Conservation (phyloP, 139 green algal genomes). For the Pseudopediastrum boryanum region DNA sequence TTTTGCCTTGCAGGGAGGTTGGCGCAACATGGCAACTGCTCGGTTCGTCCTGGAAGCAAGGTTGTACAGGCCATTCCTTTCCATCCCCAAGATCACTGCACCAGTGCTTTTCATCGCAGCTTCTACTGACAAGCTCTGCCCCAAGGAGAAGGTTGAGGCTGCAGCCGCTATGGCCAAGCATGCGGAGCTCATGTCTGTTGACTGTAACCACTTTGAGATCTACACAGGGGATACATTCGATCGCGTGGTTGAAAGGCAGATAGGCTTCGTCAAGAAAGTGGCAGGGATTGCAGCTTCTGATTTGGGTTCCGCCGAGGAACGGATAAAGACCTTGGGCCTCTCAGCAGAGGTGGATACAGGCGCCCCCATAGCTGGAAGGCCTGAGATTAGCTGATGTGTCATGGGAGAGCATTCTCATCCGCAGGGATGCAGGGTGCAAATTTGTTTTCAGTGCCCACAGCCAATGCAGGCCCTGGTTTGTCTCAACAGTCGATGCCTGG, state of each 20-base stretch:
- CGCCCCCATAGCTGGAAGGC: no score
- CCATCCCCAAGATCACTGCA: conserved; percentile 21
- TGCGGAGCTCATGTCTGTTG: conserved; percentile 23
- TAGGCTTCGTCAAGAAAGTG: conserved; percentile 22
- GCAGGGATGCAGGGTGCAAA: no score
- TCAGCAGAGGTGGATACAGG: no score
- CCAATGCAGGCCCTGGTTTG: no score
- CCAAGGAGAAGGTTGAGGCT: conserved; percentile 2
- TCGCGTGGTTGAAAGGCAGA: background rate
- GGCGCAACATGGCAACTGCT: conserved; percentile 41
- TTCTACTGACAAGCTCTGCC: conserved; percentile 44
- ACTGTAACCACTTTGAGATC: conserved; percentile 44
- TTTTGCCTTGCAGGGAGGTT: conserved; percentile 42
- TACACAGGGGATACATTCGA: conserved; percentile 36
- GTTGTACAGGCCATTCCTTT: conserved; percentile 42
- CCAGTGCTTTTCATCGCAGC: conserved; percentile 50
- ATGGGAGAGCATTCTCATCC: no score
- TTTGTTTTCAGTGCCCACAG: no score
- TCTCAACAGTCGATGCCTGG: no score
- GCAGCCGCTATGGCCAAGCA: conserved; percentile 15
- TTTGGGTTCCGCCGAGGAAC: no score
- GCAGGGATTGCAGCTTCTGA: no score
- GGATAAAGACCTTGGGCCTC: no score
- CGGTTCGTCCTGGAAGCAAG: conserved; percentile 41
- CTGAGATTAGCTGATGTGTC: no score